Conservation (phyloP, 2,329 filamentous ascomycete species). For the Verticillium longisporum region DNA sequence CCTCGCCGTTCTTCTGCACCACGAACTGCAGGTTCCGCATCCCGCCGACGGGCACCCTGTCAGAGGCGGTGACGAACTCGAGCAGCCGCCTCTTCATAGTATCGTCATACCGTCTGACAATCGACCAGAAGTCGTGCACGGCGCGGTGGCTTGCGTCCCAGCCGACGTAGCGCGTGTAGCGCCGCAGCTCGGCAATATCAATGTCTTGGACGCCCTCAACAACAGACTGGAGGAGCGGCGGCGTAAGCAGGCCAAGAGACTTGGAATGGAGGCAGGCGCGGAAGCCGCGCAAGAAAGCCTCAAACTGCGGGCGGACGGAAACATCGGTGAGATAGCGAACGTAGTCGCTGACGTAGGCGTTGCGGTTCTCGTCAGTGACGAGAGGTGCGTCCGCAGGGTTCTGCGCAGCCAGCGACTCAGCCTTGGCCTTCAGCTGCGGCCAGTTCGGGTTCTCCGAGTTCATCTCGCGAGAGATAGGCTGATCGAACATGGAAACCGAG, state of each 20-base stretch:
- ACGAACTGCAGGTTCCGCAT: constrained; percentile 77
- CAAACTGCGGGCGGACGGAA: constrained; percentile 69
- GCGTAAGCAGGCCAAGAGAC: constrained; percentile 65
- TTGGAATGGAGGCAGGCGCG: constrained; percentile 63
- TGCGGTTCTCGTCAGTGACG: constrained; percentile 76
- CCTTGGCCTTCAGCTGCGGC: constrained; percentile 40
- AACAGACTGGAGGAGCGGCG: constrained; percentile 64
- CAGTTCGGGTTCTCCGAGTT: constrained; percentile 31
- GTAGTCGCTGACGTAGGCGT: constrained; percentile 77
- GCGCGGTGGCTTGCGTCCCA: constrained; percentile 65
- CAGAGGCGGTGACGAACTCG: constrained; percentile 92
- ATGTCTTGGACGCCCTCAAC: constrained; percentile 82
- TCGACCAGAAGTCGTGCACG: constrained; percentile 76
- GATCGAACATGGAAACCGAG: constrained; percentile 54
- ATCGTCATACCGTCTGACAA: constrained; percentile 62
- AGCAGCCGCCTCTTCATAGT: constrained; percentile 69
- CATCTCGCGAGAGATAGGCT: constrained; percentile 53
- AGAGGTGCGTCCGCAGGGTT: constrained; percentile 53
- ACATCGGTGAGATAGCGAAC: constrained; percentile 74
- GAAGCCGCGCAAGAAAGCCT: constrained; percentile 79
- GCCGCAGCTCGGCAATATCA: constrained; percentile 65
- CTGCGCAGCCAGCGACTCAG: constrained; percentile 22
- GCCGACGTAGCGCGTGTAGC: constrained; percentile 71
- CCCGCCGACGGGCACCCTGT: constrained; percentile 83
- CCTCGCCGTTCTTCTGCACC: constrained; percentile 67